These are phyloP conservation scores for Eutrema japonicum DNA, from an alignment of 345 rosid genomes.

Conservation along the genomic window DNA sequence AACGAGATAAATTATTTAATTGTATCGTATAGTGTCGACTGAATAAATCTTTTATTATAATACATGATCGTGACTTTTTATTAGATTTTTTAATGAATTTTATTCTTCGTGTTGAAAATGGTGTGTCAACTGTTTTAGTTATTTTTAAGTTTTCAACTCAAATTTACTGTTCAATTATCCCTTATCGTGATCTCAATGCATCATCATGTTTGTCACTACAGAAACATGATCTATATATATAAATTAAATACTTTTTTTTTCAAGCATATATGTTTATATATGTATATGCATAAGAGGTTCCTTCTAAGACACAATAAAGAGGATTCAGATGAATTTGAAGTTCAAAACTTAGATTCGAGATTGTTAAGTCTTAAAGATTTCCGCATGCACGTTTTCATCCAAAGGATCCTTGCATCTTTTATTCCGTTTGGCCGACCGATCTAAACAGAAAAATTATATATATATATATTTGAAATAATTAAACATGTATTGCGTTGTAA, in stretches of 20 bases:
- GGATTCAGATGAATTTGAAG: not conserved
- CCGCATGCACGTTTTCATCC: slow-evolving; percentile 4
- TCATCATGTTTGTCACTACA: slow-evolving; percentile 46
- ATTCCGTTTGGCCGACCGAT: not conserved
- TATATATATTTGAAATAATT: not conserved
- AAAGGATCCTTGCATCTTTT: slow-evolving; percentile 5
- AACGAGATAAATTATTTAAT: slow-evolving; percentile 26
- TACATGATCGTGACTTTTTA: slow-evolving; percentile 22
- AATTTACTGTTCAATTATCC: slow-evolving; percentile 36
- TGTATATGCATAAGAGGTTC: not conserved
- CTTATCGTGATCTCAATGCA: slow-evolving; percentile 35
- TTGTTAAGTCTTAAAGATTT: not conserved
- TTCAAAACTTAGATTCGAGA: slow-evolving; percentile 16
- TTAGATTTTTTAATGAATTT: slow-evolving; percentile 30
- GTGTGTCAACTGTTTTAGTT: slow-evolving; percentile 40
- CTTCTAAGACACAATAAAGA: not conserved
- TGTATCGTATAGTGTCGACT: slow-evolving; percentile 27
- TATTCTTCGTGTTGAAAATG: slow-evolving; percentile 29
- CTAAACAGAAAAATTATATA: not conserved
- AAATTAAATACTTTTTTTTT: not conserved
- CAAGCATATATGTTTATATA: not conserved
- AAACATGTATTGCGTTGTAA: slow-evolving; percentile 2
- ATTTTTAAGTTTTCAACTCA: slow-evolving; percentile 32
- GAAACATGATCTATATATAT: slow-evolving; percentile 23
- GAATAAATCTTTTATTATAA: slow-evolving; percentile 21